Percentiles rank a stretch among this genome's conserved stretches.
phyloP scores from a whole-genome alignment of 2,329 filamentous ascomycete species.

The Thermothelomyces thermophilus region DNA sequence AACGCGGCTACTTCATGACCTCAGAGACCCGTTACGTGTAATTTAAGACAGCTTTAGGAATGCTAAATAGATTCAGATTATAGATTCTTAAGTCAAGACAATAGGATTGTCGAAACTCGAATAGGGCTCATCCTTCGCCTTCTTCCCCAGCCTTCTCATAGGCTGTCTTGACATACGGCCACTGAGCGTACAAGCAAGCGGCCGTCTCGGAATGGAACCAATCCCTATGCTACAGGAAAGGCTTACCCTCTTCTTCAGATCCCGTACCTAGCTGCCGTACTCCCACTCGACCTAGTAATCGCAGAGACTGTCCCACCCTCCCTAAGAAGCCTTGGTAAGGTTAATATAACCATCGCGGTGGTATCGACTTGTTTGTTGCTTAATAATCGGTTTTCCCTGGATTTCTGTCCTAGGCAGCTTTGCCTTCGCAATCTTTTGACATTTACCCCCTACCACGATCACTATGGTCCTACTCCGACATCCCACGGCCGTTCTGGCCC shows the following conservation, averaged over 20 bases:
- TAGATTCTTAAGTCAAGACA: neutral
- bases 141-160: neutral
- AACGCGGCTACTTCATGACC: no score
- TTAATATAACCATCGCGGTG: no score
- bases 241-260: neutral
- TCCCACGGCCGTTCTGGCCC: conserved; percentile 5
- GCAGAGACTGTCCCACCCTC: neutral
- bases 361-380: no score
- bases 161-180: neutral
- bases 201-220: neutral
- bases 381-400: no score
- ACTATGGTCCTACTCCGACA: neutral
- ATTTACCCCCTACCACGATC: no score
- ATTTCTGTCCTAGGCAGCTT: no score
- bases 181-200: neutral
- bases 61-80: no score
- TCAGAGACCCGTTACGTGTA: no score
- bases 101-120: neutral
- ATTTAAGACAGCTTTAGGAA: neutral
- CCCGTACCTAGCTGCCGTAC: neutral
- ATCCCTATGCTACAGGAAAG: neutral
- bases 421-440: no score
- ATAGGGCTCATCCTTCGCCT: neutral
- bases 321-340: neutral
- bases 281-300: neutral